A percentile compares a stretch with the other conserved stretches of the same genome.
These are phyloP conservation scores for Aspergillus ruber DNA, from an alignment of 2,329 filamentous ascomycete genomes.

Conservation along the genomic window DNA sequence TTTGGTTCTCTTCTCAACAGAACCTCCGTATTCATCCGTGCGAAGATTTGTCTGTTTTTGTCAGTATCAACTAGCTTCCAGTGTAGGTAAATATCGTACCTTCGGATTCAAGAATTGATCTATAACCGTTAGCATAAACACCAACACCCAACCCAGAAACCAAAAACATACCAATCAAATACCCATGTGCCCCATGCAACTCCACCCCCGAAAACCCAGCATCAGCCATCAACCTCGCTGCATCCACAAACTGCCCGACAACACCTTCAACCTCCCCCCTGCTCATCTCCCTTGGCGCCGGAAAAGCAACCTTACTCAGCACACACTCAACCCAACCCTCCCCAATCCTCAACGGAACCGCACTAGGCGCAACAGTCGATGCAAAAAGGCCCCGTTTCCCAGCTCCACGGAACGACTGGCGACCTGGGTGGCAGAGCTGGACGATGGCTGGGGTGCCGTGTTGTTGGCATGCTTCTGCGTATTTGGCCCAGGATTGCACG, in stretches of 20 bases:
- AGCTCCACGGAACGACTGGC: constrained; percentile 37
- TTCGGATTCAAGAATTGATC: constrained; percentile 34
- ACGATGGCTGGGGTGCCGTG: constrained; percentile 39
- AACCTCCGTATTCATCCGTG: constrained; percentile 45
- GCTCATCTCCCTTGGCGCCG: constrained; percentile 53
- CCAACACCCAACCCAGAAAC: not conserved
- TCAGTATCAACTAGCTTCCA: not conserved
- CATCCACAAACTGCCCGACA: constrained; percentile 47
- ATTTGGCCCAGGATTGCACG: constrained; percentile 21
- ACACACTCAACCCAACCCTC: constrained; percentile 31
- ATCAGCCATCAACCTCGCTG: constrained; percentile 45
- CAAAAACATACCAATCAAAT: constrained; percentile 38
- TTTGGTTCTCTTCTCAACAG: constrained; percentile 39
- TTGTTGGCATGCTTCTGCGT: constrained; percentile 26
- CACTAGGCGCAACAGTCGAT: constrained; percentile 31
- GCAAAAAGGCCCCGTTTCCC: constrained; percentile 31
- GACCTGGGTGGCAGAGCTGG: constrained; percentile 41
- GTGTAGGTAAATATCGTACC: constrained; percentile 14
- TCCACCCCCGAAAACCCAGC: constrained; percentile 50
- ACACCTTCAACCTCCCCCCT: constrained; percentile 48
- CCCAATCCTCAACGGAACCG: constrained; percentile 35
- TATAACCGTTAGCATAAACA: constrained; percentile 6
- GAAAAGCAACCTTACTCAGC: constrained; percentile 26
- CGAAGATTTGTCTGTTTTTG: constrained; percentile 37
- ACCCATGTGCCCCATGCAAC: constrained; percentile 49